Evolutionary conservation across 352 stramenopile species (phyloP), one percentile per base, ranked within the genome.

Genomic region (Pythium aquatile): DNA sequence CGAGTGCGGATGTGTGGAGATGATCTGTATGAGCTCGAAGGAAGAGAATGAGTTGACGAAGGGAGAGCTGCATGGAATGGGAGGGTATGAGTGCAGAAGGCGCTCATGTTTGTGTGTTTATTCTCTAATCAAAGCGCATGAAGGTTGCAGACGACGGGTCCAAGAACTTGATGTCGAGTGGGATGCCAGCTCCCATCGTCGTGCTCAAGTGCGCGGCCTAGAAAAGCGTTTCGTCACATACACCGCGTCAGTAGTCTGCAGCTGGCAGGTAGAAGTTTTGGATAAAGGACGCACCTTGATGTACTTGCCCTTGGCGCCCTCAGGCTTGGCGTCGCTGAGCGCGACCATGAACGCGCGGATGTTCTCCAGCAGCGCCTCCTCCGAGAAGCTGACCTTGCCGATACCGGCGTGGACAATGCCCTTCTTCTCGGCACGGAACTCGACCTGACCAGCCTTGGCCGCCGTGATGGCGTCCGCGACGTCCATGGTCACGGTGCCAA

Each of bases 401-500:
- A 97, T 81, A 44, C 87, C 87, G 30, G 87, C 89, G 69, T 97
- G 87, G 54, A 97, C 81, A 65, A 97, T 93, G 52, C 86, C 86
- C 68, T 95, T 96, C 75, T 96, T 97, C 75, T 96, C 89, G 30
- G 87, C 87, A 58, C 89, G 87, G 74, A 96, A 96, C 70, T 95
- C 87, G 35, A 94, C 86, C 74, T 96, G 87, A 54, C 87, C 87
- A 44, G 77, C 84, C 72, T 89, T 83, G 20, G 87, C 87, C 28
- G 87, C 87, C 4, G 72, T 57, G 66, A 98, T 94, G 29, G 87
- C 91, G 32, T 88, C 79, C 46, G 76, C 81, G 20, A 98, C 88
- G 37, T 98, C 91, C 64, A 86, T 77, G 32, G 93, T 98, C 44
- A 99, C 91, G 9, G 96, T 99, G 28, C 96, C 96, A 16, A 98